Evolutionary conservation across 2,329 filamentous ascomycete species (phyloP), one percentile per base, ranked within the genome.

Genomic region (Calcarisporium arbuscula): DNA sequence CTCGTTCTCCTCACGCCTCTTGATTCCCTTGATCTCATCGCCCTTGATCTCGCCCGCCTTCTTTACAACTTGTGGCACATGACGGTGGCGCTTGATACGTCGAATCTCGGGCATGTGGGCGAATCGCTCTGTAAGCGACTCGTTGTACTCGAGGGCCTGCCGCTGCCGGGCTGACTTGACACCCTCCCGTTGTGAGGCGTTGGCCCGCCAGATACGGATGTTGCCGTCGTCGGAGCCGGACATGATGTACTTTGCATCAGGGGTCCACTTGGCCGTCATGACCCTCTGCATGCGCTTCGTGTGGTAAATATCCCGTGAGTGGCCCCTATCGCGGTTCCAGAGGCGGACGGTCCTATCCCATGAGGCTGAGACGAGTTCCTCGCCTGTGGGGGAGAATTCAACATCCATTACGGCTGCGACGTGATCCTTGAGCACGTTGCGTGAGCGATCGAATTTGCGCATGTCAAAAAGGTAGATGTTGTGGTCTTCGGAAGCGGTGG

Each of bases 231-330:
- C 92, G 11, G 84, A 92, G 28, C 90, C 92, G 5, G 84, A 88
- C 30, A 98, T 73, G 16, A 98, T 65, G 57, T 94, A 98, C 50
- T 85, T 85, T 46, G 83, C 81, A 58, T 98, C 92, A 6, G 88
- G 85, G 0, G 88, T 92, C 72, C 85, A 96, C 42, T 76, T 77
- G 30, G 80, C 80, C 8, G 82, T 81, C 65, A 94, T 94, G 36
- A 95, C 88, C 48, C 90, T 77, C 67, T 96, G 90, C 90, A 95
- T 95, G 44, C 92, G 80, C 64, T 95, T 94, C 14, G 92, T 96
- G 67, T 96, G 89, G 63, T 96, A 98, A 31, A 95, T 80, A 54
- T 98, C 92, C 48, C 89, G 75, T 11, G 85, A 89, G 61, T 92
- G 86, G 17, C 90, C 90, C 42, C 81, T 69, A 45, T 81, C 76